These are phyloP conservation scores for Entomortierella beljakovae DNA, from an alignment of 192 early-diverging fungal species.

Conservation along the genomic window DNA sequence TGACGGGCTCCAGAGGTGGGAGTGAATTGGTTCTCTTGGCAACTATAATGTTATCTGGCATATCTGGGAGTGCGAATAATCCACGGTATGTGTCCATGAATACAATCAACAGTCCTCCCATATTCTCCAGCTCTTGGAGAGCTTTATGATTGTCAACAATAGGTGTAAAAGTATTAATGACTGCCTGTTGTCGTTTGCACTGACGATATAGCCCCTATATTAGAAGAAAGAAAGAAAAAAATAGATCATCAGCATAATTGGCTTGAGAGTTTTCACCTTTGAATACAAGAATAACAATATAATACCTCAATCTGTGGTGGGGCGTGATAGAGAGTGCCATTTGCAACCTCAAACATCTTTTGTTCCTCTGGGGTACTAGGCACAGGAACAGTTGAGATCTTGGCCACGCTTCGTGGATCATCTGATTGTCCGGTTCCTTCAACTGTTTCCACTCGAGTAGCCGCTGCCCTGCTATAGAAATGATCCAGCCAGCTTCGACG, in stretches of 20 bases:
- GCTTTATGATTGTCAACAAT: slow-evolving; percentile 40
- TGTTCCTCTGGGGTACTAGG: slow-evolving; percentile 15
- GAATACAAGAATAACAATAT: background rate
- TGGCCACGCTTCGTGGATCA: background rate
- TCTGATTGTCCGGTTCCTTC: slow-evolving; percentile 2
- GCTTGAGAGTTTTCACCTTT: no score
- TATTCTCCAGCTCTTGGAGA: slow-evolving; percentile 22
- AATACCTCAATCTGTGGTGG: slow-evolving; percentile 35
- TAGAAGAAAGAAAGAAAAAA: background rate
- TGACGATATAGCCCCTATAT: slow-evolving; percentile 39
- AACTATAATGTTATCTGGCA: slow-evolving; percentile 27
- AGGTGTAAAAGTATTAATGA: slow-evolving; percentile 16
- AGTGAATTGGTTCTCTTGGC: slow-evolving; percentile 37
- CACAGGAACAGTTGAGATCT: background rate
- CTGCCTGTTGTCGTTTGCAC: slow-evolving; percentile 39
- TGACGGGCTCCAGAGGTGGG: slow-evolving; percentile 7
- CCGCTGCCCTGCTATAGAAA: slow-evolving; percentile 8
- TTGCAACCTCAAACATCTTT: slow-evolving; percentile 24
- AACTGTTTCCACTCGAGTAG: background rate
- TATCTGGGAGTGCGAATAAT: slow-evolving; percentile 37
- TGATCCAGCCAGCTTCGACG: slow-evolving; percentile 36
- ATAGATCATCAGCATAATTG: no score
- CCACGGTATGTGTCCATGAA: slow-evolving; percentile 27
- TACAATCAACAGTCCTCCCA: slow-evolving; percentile 5
- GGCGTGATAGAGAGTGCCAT: slow-evolving; percentile 22